Conservation (phyloP, 768 basidiomycete genomes). For the Amylocystis lapponica region DNA sequence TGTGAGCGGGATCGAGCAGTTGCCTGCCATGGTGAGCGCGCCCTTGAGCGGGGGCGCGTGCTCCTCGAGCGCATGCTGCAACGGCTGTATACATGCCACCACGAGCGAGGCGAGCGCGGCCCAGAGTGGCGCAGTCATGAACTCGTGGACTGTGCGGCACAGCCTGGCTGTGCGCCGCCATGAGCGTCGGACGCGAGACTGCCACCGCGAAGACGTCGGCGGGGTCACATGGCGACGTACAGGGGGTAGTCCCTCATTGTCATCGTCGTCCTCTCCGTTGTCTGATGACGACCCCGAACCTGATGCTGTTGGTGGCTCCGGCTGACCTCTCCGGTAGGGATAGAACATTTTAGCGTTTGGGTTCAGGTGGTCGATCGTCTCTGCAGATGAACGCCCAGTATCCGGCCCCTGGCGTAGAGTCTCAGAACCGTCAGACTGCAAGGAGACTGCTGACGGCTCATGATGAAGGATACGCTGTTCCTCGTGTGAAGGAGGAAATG, state of each 20-base stretch:
- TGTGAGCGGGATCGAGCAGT: conserved; percentile 83
- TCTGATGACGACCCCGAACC: conserved; percentile 8
- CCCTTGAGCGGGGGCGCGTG: conserved; percentile 63
- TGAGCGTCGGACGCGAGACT: conserved; percentile 22
- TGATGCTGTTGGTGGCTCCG: conserved; percentile 4
- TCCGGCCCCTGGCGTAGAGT: conserved; percentile 1
- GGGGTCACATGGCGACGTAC: conserved; percentile 9
- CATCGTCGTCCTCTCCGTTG: conserved; percentile 17
- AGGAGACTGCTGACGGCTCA: conserved; percentile 5
- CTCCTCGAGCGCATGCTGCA: conserved; percentile 66
- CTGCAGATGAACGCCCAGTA: conserved; percentile 13
- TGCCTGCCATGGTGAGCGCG: conserved; percentile 61
- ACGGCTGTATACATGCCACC: conserved; percentile 69
- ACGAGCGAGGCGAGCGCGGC: conserved; percentile 69
- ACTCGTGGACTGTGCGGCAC: conserved; percentile 47
- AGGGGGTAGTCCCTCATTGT: conserved; percentile 13
- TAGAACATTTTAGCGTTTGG: conserved; percentile 40
- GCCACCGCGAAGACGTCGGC: conserved; percentile 17
- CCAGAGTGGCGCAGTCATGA: conserved; percentile 89
- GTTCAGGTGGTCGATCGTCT: conserved; percentile 7
- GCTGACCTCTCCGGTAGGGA: conserved; percentile 50
- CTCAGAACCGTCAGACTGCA: conserved; percentile 8
- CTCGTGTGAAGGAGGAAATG: conserved; percentile 16
- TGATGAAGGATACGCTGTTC: conserved; percentile 17
- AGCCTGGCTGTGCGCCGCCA: conserved; percentile 21